Base-by-base conservation (phyloP, 2,329 filamentous ascomycete species). In the Chaetomiaceae sp. region DNA sequence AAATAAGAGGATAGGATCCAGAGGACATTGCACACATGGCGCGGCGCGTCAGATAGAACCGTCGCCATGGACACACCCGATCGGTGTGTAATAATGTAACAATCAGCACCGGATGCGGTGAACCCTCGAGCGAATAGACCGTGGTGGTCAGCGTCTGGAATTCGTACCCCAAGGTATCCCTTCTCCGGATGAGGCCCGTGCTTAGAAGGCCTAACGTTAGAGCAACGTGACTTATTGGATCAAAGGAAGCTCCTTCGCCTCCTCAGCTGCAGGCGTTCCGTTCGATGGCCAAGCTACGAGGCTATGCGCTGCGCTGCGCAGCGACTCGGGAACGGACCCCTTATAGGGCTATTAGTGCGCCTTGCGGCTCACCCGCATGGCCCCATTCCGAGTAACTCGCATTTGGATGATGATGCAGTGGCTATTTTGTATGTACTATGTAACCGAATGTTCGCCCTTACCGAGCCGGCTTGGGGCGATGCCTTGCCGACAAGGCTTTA, bases 41-140 rank as follows among this genome's bases (percentile, higher is more conserved):
- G 18, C 29, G 25, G n/a, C 21, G 5, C 18, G 18, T 45, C 30
- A n/a, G 7, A 25, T 43, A 33, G 27, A 18, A 27, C 13, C 7
- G 13, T 9, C 40, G 21, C 43, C 38, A 55, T 42, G 37, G 18
- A 42, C 13, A 36, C 43, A 53, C 46, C 25, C 42, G 46, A 23
- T 42, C 47, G 53, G 46, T 42, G 48, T 60, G 53, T 60, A 60
- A 55, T 58, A 49, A 41, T 62, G 60, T 61, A 62, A 43, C 48
- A 61, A 62, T 41, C 48, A 61, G 23, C 49, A 58, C 40, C 27
- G 16, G 32, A 33, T n/a, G 30, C 13, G 8, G 34, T 38, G 20
- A 25, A 32, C 34, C 30, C 14, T 16, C 2, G 29, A 29, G 25
- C 20, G 40, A 25, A 25, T 34, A 16, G 21, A 38, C 20, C 43